Evolutionary conservation across 1,284 basidiomycete genomes (phyloP).

Genomic region (Trametes sp.): DNA sequence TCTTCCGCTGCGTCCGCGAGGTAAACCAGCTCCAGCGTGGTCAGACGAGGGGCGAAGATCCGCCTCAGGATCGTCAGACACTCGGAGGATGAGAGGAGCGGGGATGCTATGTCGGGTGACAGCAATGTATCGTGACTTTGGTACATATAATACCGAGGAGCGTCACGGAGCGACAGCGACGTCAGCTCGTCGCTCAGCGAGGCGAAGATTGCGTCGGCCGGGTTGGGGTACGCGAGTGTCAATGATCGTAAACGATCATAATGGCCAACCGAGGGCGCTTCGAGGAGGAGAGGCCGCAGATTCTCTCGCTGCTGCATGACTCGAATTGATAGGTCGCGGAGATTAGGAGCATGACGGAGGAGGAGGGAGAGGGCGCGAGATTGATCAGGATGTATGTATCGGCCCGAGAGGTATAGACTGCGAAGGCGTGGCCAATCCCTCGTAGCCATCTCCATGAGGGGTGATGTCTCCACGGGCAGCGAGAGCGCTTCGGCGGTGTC

Average conservation of each 20-base stretch:
- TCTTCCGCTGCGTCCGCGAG: no score
- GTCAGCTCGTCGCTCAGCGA: background rate
- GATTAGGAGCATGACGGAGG: background rate
- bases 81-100: background rate
- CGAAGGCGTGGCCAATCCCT: constrained; percentile 3
- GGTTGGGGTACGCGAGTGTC: constrained; percentile 9
- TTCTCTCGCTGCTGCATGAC: background rate
- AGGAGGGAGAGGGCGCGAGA: background rate
- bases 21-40: no score
- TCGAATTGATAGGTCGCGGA: background rate
- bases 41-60: constrained; percentile 1
- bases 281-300: background rate
- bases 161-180: constrained; percentile 2
- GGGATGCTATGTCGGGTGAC: background rate
- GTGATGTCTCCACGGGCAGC: constrained; percentile 3
- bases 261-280: no score
- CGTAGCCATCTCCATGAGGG: background rate
- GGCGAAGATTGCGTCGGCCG: constrained; percentile 6
- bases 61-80: background rate
- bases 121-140: background rate
- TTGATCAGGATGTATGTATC: background rate
- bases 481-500: constrained; percentile 2
- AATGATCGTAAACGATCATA: constrained; percentile 1
- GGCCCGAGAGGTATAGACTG: background rate
- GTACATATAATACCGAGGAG: background rate